These are phyloP conservation scores for Globisporangium spiculum DNA, from an alignment of 352 stramenopile species.

Conservation along the genomic window DNA sequence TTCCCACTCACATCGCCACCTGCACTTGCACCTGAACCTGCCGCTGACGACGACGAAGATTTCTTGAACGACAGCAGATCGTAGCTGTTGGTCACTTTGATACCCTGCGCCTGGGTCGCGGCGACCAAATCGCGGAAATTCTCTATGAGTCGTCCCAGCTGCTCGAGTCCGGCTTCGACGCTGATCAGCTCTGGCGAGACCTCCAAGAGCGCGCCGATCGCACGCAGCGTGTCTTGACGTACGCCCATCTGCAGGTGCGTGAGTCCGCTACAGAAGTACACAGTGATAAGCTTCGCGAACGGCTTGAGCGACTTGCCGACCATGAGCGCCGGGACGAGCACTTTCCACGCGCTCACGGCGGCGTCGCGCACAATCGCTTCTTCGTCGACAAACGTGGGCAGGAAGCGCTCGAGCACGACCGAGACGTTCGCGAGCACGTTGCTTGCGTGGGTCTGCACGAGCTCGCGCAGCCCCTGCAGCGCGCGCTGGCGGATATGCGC, in stretches of 20 bases:
- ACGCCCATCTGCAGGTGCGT: slow-evolving; percentile 79
- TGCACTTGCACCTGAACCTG: slow-evolving; percentile 13
- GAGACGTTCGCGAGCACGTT: slow-evolving; percentile 74
- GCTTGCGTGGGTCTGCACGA: slow-evolving; percentile 42
- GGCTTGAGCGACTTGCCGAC: slow-evolving; percentile 50
- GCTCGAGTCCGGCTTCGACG: slow-evolving; percentile 47
- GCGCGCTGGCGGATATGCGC: slow-evolving; percentile 72
- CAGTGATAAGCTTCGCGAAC: slow-evolving; percentile 69
- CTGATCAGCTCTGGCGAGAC: slow-evolving; percentile 52
- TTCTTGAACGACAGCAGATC: slow-evolving; percentile 40
- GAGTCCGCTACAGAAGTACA: slow-evolving; percentile 79
- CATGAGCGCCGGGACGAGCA: slow-evolving; percentile 54
- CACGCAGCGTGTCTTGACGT: slow-evolving; percentile 63
- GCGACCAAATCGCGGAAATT: slow-evolving; percentile 78
- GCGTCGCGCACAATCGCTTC: slow-evolving; percentile 77
- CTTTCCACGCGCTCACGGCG: slow-evolving; percentile 63
- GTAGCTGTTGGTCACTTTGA: slow-evolving; percentile 81
- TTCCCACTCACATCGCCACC: slow-evolving; percentile 11
- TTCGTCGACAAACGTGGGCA: slow-evolving; percentile 72
- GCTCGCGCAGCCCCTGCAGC: slow-evolving; percentile 60
- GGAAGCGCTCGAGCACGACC: slow-evolving; percentile 72
- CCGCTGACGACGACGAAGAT: slow-evolving; percentile 14
- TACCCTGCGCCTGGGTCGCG: slow-evolving; percentile 59
- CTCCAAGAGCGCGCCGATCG: slow-evolving; percentile 69
- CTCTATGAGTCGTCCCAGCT: slow-evolving; percentile 64